Evolutionary conservation across 2,329 filamentous ascomycete genomes (phyloP).

Genomic region (Lecanoromycetidae sp.): DNA sequence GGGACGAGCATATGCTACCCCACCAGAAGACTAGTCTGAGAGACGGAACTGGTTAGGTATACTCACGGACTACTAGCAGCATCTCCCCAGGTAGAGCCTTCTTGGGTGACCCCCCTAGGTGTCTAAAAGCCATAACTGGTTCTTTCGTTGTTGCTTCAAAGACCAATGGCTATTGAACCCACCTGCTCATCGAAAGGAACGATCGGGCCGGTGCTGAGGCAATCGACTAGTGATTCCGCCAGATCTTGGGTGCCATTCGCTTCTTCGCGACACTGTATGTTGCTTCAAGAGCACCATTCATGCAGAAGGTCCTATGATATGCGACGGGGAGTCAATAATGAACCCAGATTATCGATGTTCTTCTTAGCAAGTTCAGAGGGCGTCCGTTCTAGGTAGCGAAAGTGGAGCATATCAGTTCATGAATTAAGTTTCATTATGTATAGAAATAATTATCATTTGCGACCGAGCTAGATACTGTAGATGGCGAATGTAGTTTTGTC

Average conservation of each 20-base stretch:
- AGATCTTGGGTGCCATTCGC: neutral
- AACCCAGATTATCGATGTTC: neutral
- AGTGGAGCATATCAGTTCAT: neutral
- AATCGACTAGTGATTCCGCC: conserved; percentile 8
- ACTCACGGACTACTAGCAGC: conserved; percentile 19
- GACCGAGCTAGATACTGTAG: too few relatives aligned
- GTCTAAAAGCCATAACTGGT: conserved; percentile 16
- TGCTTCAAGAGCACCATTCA: neutral
- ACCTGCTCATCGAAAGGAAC: conserved; percentile 6
- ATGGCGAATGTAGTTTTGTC: too few relatives aligned
- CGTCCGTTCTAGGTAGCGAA: neutral
- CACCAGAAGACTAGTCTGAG: neutral
- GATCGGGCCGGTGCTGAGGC: conserved; percentile 7
- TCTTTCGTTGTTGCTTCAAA: neutral
- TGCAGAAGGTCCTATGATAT: neutral
- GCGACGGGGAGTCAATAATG: neutral
- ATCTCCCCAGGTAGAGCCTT: conserved; percentile 17
- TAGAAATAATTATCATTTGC: too few relatives aligned
- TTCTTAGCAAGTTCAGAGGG: neutral
- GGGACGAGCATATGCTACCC: neutral
- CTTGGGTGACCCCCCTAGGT: conserved; percentile 15
- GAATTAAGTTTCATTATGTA: neutral
- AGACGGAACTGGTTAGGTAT: neutral
- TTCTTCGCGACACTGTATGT: neutral
- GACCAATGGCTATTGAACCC: neutral